These are phyloP conservation scores for Bacterosira constricta DNA, from an alignment of 108 stramenopile genomes.

Conservation along the genomic window DNA sequence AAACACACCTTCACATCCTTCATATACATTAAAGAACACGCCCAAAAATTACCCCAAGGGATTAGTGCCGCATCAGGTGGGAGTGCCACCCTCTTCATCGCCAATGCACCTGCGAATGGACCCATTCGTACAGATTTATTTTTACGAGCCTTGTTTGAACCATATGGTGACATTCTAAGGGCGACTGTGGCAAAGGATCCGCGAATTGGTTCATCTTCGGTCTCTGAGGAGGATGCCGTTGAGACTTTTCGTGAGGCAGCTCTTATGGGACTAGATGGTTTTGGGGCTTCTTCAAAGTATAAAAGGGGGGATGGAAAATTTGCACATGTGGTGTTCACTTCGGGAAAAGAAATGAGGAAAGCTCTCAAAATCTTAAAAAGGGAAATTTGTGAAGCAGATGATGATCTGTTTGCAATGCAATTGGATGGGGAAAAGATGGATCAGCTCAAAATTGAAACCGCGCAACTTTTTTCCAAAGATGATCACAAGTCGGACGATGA, in stretches of 20 bases:
- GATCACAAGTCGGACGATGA: conserved; percentile 43
- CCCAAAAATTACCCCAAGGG: conserved; percentile 11
- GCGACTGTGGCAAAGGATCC: conserved; percentile 82
- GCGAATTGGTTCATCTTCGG: conserved; percentile 24
- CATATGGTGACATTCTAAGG: conserved; percentile 67
- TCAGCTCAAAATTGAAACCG: conserved; percentile 20
- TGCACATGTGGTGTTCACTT: conserved; percentile 82
- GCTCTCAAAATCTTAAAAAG: conserved; percentile 51
- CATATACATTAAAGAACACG: conserved; percentile 82
- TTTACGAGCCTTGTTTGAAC: conserved; percentile 66
- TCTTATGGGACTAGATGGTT: conserved; percentile 34
- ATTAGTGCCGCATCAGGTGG: neutral
- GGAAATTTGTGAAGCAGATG: conserved; percentile 47
- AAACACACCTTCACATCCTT: conserved; percentile 51
- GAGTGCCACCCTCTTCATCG: conserved; percentile 76
- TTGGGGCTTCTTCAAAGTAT: conserved; percentile 38
- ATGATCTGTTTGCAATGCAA: conserved; percentile 1
- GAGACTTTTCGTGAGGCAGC: conserved; percentile 40
- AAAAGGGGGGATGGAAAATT: conserved; percentile 52
- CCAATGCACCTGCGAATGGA: conserved; percentile 79
- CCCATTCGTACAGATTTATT: conserved; percentile 66
- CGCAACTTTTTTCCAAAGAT: conserved; percentile 4
- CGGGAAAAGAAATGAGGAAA: conserved; percentile 68
- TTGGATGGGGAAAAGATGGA: conserved; percentile 27
- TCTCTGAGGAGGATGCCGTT: neutral